Base-by-base conservation (phyloP, 2,329 filamentous ascomycete species). In the Alternaria rosae region DNA sequence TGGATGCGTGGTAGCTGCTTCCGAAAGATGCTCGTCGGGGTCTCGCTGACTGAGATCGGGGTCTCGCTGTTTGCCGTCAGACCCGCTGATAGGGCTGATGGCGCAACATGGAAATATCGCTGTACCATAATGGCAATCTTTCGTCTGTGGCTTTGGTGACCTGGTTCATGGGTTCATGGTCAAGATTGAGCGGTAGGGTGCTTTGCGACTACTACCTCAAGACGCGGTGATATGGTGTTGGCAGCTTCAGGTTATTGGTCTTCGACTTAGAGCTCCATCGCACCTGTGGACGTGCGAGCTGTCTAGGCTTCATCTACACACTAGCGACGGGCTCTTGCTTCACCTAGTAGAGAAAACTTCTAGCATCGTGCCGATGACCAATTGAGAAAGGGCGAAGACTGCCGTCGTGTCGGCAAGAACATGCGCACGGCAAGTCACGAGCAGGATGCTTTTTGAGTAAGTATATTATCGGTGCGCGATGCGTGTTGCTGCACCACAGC, bases 1-100 rank as follows among this genome's bases (percentile, higher is more conserved):
- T 20, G 23, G 51, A 25, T 15, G 25, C 23, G 10, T 26, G 32
- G 26, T 38, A 12, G 25, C 7, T 25, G 21, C 13, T 66, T 54
- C 69, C 69, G 69, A 47, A 48, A 62, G 28, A 65, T 69, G 56
- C 35, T 68, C 65, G 69, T 62, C 70, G 66, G 67, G 42, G 44
- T 28, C 45, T 55, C 30, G 47, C 38, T 17, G 44, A 50, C 38
- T 26, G 44, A 47, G 25, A 25, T 68, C 65, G 70, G 63, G 57
- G 43, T 62, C 50, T 64, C 54, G 55, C 17, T 15, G 25, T 25
- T 57, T 51, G 54, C 57, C 50, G 38, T 47, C 43, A 38, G 57
- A 54, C 63, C 66, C 64, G 64, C 65, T 32, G 20, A 17, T 53
- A 57, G 35, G 51, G 47, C 52, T 56, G 57, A 53, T 30, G n/a